A percentile compares a stretch with the other conserved stretches of the same genome.
Conservation (phyloP, 2,329 filamentous ascomycete species). For the Endothia cerciana region DNA sequence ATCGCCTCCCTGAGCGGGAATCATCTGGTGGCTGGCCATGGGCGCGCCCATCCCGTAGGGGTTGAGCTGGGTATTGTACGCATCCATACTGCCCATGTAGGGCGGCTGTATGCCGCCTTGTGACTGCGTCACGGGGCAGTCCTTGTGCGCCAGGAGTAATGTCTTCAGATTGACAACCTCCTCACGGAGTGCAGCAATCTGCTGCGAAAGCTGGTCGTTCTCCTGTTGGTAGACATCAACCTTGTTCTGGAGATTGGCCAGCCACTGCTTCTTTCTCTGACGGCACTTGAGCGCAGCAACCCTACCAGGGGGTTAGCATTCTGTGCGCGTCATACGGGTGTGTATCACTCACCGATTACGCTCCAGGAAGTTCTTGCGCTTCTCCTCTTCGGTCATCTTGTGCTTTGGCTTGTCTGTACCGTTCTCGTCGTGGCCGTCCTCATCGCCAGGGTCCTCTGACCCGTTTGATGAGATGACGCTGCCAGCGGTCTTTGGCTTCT, state of each 20-base stretch:
- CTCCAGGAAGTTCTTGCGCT: slow-evolving; percentile 96
- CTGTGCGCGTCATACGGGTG: not conserved
- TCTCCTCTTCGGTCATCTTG: slow-evolving; percentile 99
- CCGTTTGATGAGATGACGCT: slow-evolving; percentile 35
- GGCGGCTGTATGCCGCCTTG: slow-evolving; percentile 63
- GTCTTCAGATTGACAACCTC: slow-evolving; percentile 96
- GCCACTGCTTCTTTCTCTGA: slow-evolving; percentile 98
- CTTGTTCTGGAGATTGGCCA: slow-evolving; percentile 90
- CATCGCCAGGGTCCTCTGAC: slow-evolving; percentile 45
- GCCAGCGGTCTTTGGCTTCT: slow-evolving; percentile 69
- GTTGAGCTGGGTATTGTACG: slow-evolving; percentile 60
- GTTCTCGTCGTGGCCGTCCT: slow-evolving; percentile 59
- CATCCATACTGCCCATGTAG: slow-evolving; percentile 57
- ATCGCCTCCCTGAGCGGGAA: slow-evolving; percentile 58
- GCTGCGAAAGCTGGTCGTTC: slow-evolving; percentile 83
- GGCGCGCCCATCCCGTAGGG: slow-evolving; percentile 61
- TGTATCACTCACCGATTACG: slow-evolving; percentile 79
- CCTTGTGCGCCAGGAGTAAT: slow-evolving; percentile 89
- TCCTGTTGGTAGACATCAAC: slow-evolving; percentile 92
- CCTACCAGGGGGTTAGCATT: slow-evolving; percentile 49
- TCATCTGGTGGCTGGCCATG: slow-evolving; percentile 56
- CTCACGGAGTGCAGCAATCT: slow-evolving; percentile 83
- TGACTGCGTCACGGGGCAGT: slow-evolving; percentile 89
- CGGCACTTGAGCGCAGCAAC: slow-evolving; percentile 96
- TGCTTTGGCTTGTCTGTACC: slow-evolving; percentile 64